phyloP scores from a whole-genome alignment of 805 yeast species.

The Wickerhamiella qilinensis region DNA sequence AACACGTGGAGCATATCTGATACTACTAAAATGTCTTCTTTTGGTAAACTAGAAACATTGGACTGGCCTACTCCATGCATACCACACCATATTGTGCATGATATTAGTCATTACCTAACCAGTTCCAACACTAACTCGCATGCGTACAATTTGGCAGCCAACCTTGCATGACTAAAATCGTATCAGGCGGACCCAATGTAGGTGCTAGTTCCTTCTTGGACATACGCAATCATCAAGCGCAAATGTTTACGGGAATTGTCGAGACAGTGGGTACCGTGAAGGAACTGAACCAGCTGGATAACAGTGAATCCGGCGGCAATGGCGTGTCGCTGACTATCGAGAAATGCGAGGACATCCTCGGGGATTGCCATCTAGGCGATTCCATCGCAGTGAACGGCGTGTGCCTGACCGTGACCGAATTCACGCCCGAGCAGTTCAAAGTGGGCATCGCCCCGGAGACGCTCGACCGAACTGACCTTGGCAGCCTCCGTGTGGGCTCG shows the following conservation, averaged over 20 bases:
- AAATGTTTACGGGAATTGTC: slow-evolving; percentile 89
- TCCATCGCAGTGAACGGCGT: slow-evolving; percentile 80
- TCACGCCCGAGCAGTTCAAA: slow-evolving; percentile 43
- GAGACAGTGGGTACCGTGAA: slow-evolving; percentile 59
- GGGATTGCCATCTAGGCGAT: slow-evolving; percentile 84
- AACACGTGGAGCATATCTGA: too few relatives aligned
- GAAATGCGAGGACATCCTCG: slow-evolving; percentile 44
- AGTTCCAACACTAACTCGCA: too few relatives aligned
- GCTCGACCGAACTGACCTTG: slow-evolving; percentile 61
- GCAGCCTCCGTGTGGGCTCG: slow-evolving; percentile 37
- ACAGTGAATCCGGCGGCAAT: slow-evolving; percentile 41
- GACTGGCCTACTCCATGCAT: too few relatives aligned
- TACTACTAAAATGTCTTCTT: too few relatives aligned
- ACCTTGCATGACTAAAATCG: too few relatives aligned
- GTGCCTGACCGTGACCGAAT: slow-evolving; percentile 85
- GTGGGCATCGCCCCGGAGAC: slow-evolving; percentile 94
- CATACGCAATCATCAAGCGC: background rate
- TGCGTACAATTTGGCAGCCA: background rate
- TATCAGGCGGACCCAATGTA: too few relatives aligned
- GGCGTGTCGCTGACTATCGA: slow-evolving; percentile 58
- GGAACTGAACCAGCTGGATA: slow-evolving; percentile 32
- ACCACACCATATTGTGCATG: too few relatives aligned
- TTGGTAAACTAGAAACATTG: too few relatives aligned
- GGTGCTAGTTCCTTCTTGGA: background rate
- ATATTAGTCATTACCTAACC: too few relatives aligned